Percentiles rank a stretch among this genome's conserved stretches.
These are phyloP conservation scores for Phytophthora colocasiae DNA, from an alignment of 352 stramenopile genomes.

Conservation along the genomic window DNA sequence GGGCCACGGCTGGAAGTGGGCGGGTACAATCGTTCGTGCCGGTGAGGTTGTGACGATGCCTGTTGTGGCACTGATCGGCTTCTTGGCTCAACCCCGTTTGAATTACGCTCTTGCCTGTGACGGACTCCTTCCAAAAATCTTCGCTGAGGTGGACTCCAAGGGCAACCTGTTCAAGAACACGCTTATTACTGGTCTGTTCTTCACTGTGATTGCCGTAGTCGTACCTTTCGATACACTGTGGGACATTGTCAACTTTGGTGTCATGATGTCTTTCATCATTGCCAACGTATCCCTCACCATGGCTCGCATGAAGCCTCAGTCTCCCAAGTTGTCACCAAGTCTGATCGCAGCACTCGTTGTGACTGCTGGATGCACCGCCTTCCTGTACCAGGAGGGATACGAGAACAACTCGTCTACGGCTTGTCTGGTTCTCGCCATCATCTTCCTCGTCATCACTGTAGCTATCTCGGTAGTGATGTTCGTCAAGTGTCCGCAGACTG, in stretches of 20 bases:
- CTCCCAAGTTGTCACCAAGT: constrained; percentile 46
- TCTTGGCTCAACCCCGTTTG: constrained; percentile 93
- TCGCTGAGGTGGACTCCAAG: constrained; percentile 82
- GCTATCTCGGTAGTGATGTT: constrained; percentile 43
- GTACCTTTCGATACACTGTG: constrained; percentile 83
- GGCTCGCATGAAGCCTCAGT: constrained; percentile 60
- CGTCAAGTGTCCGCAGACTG: constrained; percentile 54
- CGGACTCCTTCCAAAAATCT: constrained; percentile 92
- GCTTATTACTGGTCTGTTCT: constrained; percentile 70
- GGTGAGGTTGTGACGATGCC: constrained; percentile 90
- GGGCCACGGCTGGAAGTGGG: constrained; percentile 50
- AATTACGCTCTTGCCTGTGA: constrained; percentile 95
- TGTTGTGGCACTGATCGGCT: constrained; percentile 94
- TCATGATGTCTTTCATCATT: constrained; percentile 88
- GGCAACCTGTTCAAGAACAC: constrained; percentile 86
- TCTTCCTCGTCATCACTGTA: constrained; percentile 52
- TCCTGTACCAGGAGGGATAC: constrained; percentile 70
- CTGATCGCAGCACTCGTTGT: constrained; percentile 50
- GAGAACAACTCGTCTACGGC: constrained; percentile 42
- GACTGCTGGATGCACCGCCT: constrained; percentile 42
- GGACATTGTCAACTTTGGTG: constrained; percentile 89
- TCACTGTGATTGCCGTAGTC: constrained; percentile 73
- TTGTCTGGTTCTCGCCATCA: constrained; percentile 50
- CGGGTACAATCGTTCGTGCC: constrained; percentile 57
- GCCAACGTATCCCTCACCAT: constrained; percentile 79